These are phyloP conservation scores for Populus ilicifolia DNA, from an alignment of 345 rosid species.

Conservation along the genomic window DNA sequence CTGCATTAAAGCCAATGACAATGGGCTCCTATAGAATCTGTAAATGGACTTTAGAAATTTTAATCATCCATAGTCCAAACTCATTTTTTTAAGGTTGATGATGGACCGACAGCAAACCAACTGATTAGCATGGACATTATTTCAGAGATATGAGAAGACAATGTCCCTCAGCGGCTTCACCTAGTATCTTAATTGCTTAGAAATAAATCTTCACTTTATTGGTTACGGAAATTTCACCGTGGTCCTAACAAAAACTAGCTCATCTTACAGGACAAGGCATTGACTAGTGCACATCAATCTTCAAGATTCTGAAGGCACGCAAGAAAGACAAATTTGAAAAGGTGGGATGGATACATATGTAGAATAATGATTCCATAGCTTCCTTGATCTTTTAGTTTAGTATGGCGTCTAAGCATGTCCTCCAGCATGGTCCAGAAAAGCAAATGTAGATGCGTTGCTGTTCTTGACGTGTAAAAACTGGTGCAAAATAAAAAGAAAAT, in stretches of 20 bases:
- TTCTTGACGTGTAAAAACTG: no score
- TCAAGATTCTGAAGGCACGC: neutral
- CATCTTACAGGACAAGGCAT: neutral
- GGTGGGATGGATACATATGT: neutral
- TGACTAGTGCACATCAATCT: neutral
- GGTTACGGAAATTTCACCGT: neutral
- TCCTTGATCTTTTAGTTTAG: neutral
- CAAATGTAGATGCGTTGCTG: no score
- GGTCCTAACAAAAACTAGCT: neutral
- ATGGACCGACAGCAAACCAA: constrained; percentile 1
- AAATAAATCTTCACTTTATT: neutral
- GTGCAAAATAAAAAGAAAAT: no score
- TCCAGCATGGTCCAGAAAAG: neutral
- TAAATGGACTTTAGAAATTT: neutral
- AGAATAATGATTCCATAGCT: neutral
- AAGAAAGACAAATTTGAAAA: neutral
- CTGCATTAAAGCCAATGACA: neutral
- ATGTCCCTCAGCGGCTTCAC: neutral
- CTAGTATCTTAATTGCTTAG: neutral
- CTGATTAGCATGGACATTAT: neutral
- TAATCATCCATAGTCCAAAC: neutral
- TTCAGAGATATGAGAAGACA: neutral
- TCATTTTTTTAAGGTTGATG: neutral
- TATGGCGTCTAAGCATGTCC: neutral
- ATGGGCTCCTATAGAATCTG: neutral